A percentile compares a stretch with the other conserved stretches of the same genome.
Evolutionary conservation across 2,329 filamentous ascomycete species (phyloP).

Genomic region (Calcarisporium arbuscula): DNA sequence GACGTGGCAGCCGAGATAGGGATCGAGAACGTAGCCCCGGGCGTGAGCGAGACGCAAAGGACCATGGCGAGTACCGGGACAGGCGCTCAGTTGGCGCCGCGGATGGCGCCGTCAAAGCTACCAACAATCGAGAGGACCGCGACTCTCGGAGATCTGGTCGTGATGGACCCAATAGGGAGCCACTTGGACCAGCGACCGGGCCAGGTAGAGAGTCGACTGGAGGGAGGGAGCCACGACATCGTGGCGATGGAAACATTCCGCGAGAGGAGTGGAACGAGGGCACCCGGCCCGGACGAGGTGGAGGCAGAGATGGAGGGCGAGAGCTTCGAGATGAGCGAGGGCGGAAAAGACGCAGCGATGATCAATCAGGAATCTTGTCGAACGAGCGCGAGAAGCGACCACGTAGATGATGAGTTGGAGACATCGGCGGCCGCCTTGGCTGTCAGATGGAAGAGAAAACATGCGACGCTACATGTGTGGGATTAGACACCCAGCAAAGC

Average conservation of each 20-base stretch:
- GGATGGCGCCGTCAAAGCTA: no score
- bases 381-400: slow-evolving; percentile 49
- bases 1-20: slow-evolving; percentile 45
- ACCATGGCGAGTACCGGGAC: slow-evolving; percentile 39
- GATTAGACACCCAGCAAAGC: no score
- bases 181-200: slow-evolving; percentile 22
- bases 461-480: background rate
- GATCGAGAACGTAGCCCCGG: slow-evolving; percentile 42
- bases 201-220: slow-evolving; percentile 24
- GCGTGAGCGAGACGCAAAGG: slow-evolving; percentile 40
- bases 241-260: slow-evolving; percentile 16
- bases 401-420: slow-evolving; percentile 33
- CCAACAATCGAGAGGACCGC: slow-evolving; percentile 25
- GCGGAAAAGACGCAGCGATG: slow-evolving; percentile 40
- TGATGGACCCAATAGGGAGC: slow-evolving; percentile 17
- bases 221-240: slow-evolving; percentile 26
- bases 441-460: background rate
- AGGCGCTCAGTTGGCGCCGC: slow-evolving; percentile 29
- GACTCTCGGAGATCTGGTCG: slow-evolving; percentile 25
- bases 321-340: slow-evolving; percentile 29
- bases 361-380: slow-evolving; percentile 30
- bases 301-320: slow-evolving; percentile 19
- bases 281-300: slow-evolving; percentile 6
- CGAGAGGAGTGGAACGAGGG: slow-evolving; percentile 15
- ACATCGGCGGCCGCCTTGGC: slow-evolving; percentile 10